These are phyloP conservation scores for Exophiala xenobiotica DNA, from an alignment of 2,329 filamentous ascomycete genomes.

Conservation along the genomic window DNA sequence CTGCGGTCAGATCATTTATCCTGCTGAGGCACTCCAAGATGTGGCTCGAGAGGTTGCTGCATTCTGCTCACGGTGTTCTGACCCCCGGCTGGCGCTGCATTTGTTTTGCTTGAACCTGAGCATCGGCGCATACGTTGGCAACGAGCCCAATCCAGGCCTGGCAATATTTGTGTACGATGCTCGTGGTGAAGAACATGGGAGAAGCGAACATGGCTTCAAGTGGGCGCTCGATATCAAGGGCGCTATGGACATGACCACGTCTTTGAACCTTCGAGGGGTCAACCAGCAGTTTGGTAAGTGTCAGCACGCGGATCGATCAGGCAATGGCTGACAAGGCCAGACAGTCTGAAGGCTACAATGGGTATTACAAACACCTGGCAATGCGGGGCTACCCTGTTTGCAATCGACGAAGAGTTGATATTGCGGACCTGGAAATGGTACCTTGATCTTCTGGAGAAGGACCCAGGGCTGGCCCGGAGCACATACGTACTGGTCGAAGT, in stretches of 20 bases:
- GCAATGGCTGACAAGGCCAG: too few relatives aligned
- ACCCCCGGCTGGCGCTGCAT: constrained; percentile 18
- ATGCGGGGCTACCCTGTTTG: constrained; percentile 11
- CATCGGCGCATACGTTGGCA: constrained; percentile 10
- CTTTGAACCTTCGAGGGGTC: constrained; percentile 11
- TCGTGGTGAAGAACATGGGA: constrained; percentile 16
- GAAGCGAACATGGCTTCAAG: constrained; percentile 18
- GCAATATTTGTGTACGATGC: constrained; percentile 21
- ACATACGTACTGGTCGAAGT: constrained; percentile 17
- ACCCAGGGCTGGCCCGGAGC: constrained; percentile 10
- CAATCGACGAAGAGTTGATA: constrained; percentile 11
- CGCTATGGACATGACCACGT: constrained; percentile 20
- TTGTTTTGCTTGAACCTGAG: constrained; percentile 20
- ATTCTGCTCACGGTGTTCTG: constrained; percentile 12
- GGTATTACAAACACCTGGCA: constrained; percentile 15
- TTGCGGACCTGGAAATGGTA: constrained; percentile 16
- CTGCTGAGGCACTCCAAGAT: constrained; percentile 11
- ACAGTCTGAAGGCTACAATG: constrained; percentile 8
- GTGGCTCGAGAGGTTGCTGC: constrained; percentile 16
- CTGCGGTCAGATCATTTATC: constrained; percentile 24
- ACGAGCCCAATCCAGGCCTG: constrained; percentile 16
- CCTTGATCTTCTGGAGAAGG: constrained; percentile 8
- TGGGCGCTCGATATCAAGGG: constrained; percentile 24
- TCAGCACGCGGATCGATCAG: not conserved
- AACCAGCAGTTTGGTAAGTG: constrained; percentile 10